Evolutionary conservation across 139 green algal species (phyloP).

Genomic region (Chlamydomonas schloesseri): DNA sequence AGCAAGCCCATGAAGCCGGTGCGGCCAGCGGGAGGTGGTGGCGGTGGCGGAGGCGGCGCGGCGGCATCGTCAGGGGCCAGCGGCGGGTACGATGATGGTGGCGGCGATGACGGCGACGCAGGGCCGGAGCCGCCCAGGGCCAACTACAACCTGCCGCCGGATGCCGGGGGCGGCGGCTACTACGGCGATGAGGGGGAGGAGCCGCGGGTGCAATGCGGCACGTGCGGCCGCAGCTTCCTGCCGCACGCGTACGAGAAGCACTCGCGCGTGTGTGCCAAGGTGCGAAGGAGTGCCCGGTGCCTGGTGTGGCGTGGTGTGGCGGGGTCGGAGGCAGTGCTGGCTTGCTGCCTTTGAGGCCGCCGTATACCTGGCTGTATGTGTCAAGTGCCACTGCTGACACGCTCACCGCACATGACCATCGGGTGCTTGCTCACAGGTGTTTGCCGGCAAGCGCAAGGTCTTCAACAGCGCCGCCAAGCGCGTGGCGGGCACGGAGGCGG

Average conservation of each 20-base stretch:
- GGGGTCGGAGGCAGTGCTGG: no score
- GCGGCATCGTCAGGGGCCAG: not conserved
- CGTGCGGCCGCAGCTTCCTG: slow-evolving; percentile 59
- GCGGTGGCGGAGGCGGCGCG: not conserved
- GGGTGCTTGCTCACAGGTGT: no score
- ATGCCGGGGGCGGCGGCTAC: slow-evolving; percentile 1
- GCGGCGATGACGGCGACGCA: not conserved
- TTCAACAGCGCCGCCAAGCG: slow-evolving; percentile 58
- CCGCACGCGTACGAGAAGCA: slow-evolving; percentile 64
- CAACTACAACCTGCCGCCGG: slow-evolving; percentile 12
- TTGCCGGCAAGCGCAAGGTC: slow-evolving; percentile 58
- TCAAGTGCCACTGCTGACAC: no score
- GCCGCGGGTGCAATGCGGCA: slow-evolving; percentile 49
- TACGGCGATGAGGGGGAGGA: slow-evolving; percentile 22
- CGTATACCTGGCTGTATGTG: no score
- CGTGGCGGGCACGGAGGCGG: slow-evolving; percentile 55
- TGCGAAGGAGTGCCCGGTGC: no score
- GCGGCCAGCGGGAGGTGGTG: not conserved
- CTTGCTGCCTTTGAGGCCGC: no score
- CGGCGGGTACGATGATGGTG: not conserved
- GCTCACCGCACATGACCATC: no score
- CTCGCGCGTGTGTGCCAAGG: slow-evolving; percentile 56
- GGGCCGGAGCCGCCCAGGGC: slow-evolving; percentile 8
- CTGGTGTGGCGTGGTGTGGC: no score
- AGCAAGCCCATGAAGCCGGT: slow-evolving; percentile 58